phyloP scores from a whole-genome alignment of 805 yeast species.

The Wickerhamiella azymoides region DNA sequence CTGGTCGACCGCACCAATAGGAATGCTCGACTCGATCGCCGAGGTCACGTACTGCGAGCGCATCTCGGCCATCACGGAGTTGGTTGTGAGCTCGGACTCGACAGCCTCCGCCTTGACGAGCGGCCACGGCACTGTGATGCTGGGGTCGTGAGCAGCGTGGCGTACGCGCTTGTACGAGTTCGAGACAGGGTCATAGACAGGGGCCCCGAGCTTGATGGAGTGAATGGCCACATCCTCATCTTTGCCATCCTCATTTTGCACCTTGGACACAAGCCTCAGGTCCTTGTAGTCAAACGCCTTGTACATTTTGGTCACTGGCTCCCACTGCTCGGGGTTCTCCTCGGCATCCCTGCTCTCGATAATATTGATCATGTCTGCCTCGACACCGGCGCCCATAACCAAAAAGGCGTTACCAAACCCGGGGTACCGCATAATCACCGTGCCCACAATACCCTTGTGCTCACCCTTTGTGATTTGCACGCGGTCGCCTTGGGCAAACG shows the following conservation, averaged over 20 bases:
- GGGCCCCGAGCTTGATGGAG: slow-evolving; percentile 50
- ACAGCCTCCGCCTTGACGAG: slow-evolving; percentile 38
- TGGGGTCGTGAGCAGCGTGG: slow-evolving; percentile 54
- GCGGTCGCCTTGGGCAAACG: slow-evolving; percentile 20
- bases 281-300: slow-evolving; percentile 43
- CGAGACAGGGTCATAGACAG: slow-evolving; percentile 60
- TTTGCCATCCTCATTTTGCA: slow-evolving; percentile 49
- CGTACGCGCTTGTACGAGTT: slow-evolving; percentile 65
- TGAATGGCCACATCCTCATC: slow-evolving; percentile 66
- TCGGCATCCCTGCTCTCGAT: slow-evolving; percentile 48
- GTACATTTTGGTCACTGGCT: slow-evolving; percentile 62
- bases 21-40: slow-evolving; percentile 48
- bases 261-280: slow-evolving; percentile 65
- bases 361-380: slow-evolving; percentile 52
- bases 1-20: slow-evolving; percentile 47
- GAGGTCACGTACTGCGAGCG: slow-evolving; percentile 65
- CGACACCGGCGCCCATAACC: slow-evolving; percentile 55
- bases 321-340: slow-evolving; percentile 38
- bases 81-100: slow-evolving; percentile 48
- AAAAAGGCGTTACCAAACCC: slow-evolving; percentile 48
- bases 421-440: slow-evolving; percentile 41
- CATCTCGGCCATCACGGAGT: slow-evolving; percentile 42
- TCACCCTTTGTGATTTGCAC: slow-evolving; percentile 34
- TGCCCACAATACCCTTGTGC: slow-evolving; percentile 60
- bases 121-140: slow-evolving; percentile 82